A percentile compares a stretch with the other conserved stretches of the same genome.
Conservation (phyloP, 148 eudicot species). For the Chenopodium album region DNA sequence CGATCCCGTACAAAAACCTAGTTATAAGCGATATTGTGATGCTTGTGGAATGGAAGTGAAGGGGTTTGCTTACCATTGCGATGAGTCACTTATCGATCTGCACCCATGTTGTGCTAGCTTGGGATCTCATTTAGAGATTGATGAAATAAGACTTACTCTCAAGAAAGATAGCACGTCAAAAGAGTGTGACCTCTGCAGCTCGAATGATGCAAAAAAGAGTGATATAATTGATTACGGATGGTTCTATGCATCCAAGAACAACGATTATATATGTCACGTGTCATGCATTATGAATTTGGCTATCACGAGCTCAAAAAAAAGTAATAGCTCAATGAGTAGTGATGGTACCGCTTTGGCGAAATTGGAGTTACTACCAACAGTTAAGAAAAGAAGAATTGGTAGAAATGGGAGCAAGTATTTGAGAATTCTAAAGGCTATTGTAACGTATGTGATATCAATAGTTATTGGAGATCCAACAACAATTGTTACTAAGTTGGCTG, state of each 20-base stretch:
- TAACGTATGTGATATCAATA: neutral
- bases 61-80: conserved; percentile 10
- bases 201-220: neutral
- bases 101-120: conserved; percentile 15
- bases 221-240: neutral
- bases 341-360: neutral
- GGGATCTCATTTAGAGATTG: neutral
- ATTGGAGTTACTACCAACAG: neutral
- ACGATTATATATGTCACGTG: conserved; percentile 16
- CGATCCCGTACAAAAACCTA: too few relatives aligned
- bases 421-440: neutral
- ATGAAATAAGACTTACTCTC: neutral
- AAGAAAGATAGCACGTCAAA: neutral
- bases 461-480: neutral
- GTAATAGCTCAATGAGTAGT: neutral
- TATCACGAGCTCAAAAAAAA: too few relatives aligned
- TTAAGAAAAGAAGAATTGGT: neutral
- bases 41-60: too few relatives aligned
- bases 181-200: conserved; percentile 13
- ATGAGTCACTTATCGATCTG: conserved; percentile 2
- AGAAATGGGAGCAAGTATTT: conserved; percentile 5
- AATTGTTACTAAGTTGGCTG: too few relatives aligned
- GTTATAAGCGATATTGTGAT: too few relatives aligned
- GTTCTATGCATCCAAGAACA: conserved; percentile 7
- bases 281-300: neutral